phyloP scores from a whole-genome alignment of 1,139 yeast genomes.

The Pichia inconspicua region DNA sequence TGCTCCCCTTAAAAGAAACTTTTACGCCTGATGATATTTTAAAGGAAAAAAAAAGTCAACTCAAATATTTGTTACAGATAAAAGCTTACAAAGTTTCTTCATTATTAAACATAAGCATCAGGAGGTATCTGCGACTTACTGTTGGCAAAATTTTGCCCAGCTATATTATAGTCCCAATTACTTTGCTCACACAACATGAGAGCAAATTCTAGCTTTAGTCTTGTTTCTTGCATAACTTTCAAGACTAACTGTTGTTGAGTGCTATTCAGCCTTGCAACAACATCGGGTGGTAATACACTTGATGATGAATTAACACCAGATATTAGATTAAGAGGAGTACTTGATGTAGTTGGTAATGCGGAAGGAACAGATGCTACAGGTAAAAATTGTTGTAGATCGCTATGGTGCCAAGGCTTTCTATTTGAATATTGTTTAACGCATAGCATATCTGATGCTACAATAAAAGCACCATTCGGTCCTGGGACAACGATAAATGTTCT shows the following conservation, averaged over 20 bases:
- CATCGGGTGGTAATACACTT: conserved; percentile 39
- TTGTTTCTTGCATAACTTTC: conserved; percentile 64
- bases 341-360: neutral
- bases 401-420: conserved; percentile 36
- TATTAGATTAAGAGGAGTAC: conserved; percentile 9
- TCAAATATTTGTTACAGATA: neutral
- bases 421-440: conserved; percentile 59
- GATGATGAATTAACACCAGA: neutral
- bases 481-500: conserved; percentile 77
- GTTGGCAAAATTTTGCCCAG: conserved; percentile 63
- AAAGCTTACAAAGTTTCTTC: neutral
- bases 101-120: conserved; percentile 37
- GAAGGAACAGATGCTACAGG: neutral
- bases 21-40: too few relatives aligned
- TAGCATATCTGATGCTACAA: conserved; percentile 79
- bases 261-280: conserved; percentile 43
- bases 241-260: conserved; percentile 61
- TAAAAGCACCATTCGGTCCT: conserved; percentile 57
- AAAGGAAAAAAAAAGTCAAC: too few relatives aligned
- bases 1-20: neutral
- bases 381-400: neutral
- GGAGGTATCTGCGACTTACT: conserved; percentile 51
- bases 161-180: conserved; percentile 69
- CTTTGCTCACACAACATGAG: conserved; percentile 85
- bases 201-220: conserved; percentile 69